Conservation (phyloP, 2,329 filamentous ascomycete genomes). For the Clarireedia monteithiana region DNA sequence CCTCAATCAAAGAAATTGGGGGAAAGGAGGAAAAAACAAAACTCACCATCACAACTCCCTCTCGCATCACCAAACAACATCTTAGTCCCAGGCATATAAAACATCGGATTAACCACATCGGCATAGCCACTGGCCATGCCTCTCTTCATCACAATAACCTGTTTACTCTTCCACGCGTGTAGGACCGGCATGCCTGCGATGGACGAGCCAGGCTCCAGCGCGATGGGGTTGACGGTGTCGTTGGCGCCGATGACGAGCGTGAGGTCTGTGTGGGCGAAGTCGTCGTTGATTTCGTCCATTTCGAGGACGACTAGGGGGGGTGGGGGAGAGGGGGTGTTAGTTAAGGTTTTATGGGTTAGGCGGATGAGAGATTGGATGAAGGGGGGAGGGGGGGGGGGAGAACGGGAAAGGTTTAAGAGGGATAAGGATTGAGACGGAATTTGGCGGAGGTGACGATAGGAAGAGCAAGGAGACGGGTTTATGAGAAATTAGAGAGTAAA, state of each 20-base stretch:
- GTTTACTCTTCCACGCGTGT: conserved; percentile 90
- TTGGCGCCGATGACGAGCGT: conserved; percentile 88
- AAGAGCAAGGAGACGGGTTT: too few relatives aligned
- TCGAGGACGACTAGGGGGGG: conserved; percentile 45
- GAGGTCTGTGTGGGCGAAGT: conserved; percentile 78
- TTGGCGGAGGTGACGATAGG: too few relatives aligned
- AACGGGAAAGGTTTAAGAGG: not conserved
- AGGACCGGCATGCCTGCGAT: conserved; percentile 92
- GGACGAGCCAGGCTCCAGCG: conserved; percentile 71
- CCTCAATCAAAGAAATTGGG: conserved; percentile 3
- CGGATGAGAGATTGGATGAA: not conserved
- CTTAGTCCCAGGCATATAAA: conserved; percentile 80
- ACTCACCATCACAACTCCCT: conserved; percentile 65
- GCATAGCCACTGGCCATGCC: conserved; percentile 85
- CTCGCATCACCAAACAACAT: conserved; percentile 93
- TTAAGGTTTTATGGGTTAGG: conserved; percentile 5
- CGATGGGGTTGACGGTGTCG: conserved; percentile 87
- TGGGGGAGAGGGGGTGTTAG: not conserved
- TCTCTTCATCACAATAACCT: conserved; percentile 89
- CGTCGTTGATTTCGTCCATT: conserved; percentile 80
- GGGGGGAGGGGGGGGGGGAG: not conserved
- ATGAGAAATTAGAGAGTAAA: not conserved
- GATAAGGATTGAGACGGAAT: not conserved
- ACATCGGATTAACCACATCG: conserved; percentile 89
- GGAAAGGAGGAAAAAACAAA: conserved; percentile 7